Conservation (phyloP, 2,329 filamentous ascomycete genomes). For the Magnaporthales sp. region DNA sequence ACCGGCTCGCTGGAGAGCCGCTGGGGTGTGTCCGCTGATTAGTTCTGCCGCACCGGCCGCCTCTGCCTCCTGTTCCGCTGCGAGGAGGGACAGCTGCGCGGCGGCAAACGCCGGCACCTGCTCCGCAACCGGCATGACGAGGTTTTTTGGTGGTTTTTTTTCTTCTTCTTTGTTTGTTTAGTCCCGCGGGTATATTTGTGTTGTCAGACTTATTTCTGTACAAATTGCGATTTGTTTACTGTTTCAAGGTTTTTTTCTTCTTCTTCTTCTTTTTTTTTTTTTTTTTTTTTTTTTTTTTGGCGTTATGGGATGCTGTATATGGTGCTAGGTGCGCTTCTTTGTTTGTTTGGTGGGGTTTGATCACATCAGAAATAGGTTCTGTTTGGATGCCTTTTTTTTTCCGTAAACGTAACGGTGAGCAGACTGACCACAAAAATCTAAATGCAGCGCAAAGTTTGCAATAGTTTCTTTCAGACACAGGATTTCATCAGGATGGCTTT, state of each 20-base stretch:
- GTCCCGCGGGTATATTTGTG: neutral
- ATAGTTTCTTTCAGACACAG: neutral
- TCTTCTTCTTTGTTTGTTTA: neutral
- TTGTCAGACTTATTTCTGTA: neutral
- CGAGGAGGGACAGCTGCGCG: slow-evolving; percentile 62
- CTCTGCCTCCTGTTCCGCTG: slow-evolving; percentile 64
- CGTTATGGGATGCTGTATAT: neutral
- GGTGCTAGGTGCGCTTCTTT: neutral
- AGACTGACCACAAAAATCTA: neutral
- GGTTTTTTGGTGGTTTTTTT: neutral
- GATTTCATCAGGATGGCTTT: too few relatives aligned
- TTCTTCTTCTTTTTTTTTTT: too few relatives aligned
- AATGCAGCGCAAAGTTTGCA: neutral
- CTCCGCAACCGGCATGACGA: neutral
- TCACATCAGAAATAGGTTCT: neutral
- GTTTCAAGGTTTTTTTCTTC: too few relatives aligned
- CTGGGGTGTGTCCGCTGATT: slow-evolving; percentile 58
- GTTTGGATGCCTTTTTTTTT: neutral
- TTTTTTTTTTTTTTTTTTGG: neutral
- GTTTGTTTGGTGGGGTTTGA: neutral
- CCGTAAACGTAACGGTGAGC: neutral
- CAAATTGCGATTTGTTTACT: neutral
- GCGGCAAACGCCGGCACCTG: slow-evolving; percentile 50
- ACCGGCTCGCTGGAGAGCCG: slow-evolving; percentile 65
- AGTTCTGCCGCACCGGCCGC: slow-evolving; percentile 60